Percentiles rank a stretch among this genome's conserved stretches.
These are phyloP conservation scores for Grifola frondosa DNA, from an alignment of 1,284 basidiomycete genomes.

Conservation along the genomic window DNA sequence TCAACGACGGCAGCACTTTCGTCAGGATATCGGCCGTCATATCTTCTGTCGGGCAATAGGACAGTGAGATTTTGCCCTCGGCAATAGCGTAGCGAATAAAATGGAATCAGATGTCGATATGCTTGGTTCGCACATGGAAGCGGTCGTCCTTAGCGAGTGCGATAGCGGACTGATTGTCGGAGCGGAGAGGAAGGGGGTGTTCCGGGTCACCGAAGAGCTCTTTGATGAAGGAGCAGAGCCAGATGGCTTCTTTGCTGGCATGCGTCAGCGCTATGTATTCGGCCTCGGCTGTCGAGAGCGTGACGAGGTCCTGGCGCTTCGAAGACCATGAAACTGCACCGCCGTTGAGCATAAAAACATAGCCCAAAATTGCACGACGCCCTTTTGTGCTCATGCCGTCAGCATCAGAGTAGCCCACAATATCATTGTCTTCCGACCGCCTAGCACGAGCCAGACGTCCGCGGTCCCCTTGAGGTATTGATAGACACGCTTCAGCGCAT, in stretches of 20 bases:
- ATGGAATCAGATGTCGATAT: constrained; percentile 38
- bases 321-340: constrained; percentile 6
- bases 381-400: constrained; percentile 24
- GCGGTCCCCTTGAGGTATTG: constrained; percentile 43
- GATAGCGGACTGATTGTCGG: constrained; percentile 35
- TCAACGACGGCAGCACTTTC: neutral
- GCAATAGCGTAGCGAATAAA: constrained; percentile 25
- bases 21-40: constrained; percentile 4
- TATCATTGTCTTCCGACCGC: constrained; percentile 10
- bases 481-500: constrained; percentile 38
- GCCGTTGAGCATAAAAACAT: constrained; percentile 27
- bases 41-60: constrained; percentile 2
- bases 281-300: constrained; percentile 6
- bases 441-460: constrained; percentile 30
- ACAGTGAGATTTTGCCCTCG: neutral
- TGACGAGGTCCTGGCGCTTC: constrained; percentile 1
- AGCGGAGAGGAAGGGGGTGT: constrained; percentile 20
- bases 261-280: constrained; percentile 18
- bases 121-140: constrained; percentile 32
- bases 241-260: constrained; percentile 23
- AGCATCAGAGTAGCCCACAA: constrained; percentile 41
- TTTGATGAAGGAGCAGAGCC: constrained; percentile 20
- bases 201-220: constrained; percentile 21
- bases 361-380: constrained; percentile 40
- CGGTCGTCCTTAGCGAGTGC: constrained; percentile 29